These are phyloP conservation scores for Cercospora berteroae DNA, from an alignment of 2,329 filamentous ascomycete species.

Conservation along the genomic window DNA sequence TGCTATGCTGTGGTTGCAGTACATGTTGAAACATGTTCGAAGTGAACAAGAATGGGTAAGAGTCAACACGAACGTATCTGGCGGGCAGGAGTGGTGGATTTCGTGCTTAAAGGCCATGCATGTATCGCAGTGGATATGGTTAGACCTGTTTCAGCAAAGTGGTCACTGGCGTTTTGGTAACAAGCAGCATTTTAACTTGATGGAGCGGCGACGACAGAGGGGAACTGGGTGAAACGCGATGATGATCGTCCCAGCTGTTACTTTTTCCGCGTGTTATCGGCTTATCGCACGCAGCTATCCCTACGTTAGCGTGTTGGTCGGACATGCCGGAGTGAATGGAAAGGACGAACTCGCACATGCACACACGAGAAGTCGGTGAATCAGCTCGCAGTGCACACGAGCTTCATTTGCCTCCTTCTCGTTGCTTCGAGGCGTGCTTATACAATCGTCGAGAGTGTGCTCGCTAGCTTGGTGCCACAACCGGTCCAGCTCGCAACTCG, in stretches of 20 bases:
- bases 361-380: background rate
- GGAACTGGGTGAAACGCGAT: background rate
- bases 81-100: too few relatives aligned
- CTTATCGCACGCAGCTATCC: background rate
- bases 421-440: slow-evolving; percentile 5
- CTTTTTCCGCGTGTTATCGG: background rate
- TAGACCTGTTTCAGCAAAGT: background rate
- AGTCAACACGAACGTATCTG: too few relatives aligned
- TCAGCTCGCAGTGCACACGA: background rate
- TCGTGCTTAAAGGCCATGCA: background rate
- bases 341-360: background rate
- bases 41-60: too few relatives aligned
- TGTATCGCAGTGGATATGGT: background rate
- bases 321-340: background rate
- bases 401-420: background rate
- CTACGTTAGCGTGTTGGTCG: background rate
- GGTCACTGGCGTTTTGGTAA: too few relatives aligned
- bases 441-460: background rate
- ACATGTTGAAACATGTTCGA: too few relatives aligned
- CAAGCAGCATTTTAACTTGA: too few relatives aligned
- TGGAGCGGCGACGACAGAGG: background rate
- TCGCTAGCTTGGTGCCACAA: background rate
- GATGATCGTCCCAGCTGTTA: background rate
- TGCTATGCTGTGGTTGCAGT: too few relatives aligned
- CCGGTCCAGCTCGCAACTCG: slow-evolving; percentile 4